Evolutionary conservation across 2,329 filamentous ascomycete genomes (phyloP).

Genomic region (Fusarium siculi): DNA sequence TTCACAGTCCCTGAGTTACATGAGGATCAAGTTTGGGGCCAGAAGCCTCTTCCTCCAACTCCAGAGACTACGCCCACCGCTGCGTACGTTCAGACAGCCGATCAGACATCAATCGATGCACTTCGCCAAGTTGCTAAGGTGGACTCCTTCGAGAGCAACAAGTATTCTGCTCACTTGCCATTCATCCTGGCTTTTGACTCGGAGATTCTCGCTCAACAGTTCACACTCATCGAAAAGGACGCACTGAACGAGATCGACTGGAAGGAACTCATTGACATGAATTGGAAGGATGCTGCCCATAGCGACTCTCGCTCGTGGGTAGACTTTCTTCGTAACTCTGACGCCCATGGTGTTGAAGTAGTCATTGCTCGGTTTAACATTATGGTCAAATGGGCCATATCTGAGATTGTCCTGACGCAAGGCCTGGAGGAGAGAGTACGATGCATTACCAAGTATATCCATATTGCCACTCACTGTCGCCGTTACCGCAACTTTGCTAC

Average conservation of each 20-base stretch:
- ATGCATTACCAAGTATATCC: slow-evolving; percentile 83
- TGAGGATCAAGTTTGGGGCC: slow-evolving; percentile 39
- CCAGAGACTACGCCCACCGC: slow-evolving; percentile 61
- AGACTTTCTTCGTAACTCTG: slow-evolving; percentile 77
- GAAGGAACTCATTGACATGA: slow-evolving; percentile 86
- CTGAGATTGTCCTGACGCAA: slow-evolving; percentile 80
- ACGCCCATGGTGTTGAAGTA: slow-evolving; percentile 81
- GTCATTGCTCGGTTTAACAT: slow-evolving; percentile 89
- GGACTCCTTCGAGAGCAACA: slow-evolving; percentile 47
- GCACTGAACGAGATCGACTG: slow-evolving; percentile 88
- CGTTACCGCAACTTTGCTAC: slow-evolving; percentile 85
- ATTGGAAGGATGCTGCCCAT: slow-evolving; percentile 77
- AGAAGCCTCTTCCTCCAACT: slow-evolving; percentile 50
- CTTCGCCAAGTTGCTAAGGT: slow-evolving; percentile 50
- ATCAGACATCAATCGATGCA: slow-evolving; percentile 49
- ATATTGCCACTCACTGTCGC: slow-evolving; percentile 81
- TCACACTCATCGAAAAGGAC: slow-evolving; percentile 87
- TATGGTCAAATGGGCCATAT: slow-evolving; percentile 87
- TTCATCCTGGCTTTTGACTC: slow-evolving; percentile 87
- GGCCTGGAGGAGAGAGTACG: slow-evolving; percentile 77
- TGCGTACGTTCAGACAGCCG: slow-evolving; percentile 47
- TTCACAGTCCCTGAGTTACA: slow-evolving; percentile 41
- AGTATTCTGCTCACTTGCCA: slow-evolving; percentile 72
- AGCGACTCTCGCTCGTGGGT: slow-evolving; percentile 81
- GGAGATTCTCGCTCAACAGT: slow-evolving; percentile 81